Percentiles rank a stretch among this genome's conserved stretches.
These are phyloP conservation scores for Ophiostoma australiae DNA, from an alignment of 2,329 filamentous ascomycete species.

Conservation along the genomic window DNA sequence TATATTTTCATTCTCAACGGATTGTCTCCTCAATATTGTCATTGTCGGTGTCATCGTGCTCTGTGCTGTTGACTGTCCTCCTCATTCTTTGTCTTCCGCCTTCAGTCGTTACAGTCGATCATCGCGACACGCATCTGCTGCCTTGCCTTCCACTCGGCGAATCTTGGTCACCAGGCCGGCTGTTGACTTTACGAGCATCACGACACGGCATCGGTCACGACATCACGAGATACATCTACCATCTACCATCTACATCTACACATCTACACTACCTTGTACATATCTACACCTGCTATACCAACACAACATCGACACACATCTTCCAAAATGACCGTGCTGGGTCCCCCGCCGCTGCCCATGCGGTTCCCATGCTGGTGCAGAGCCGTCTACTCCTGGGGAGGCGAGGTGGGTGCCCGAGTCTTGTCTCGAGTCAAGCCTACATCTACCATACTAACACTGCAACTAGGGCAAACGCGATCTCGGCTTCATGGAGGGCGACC, in stretches of 20 bases:
- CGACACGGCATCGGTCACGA: neutral
- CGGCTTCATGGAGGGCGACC: constrained; percentile 93
- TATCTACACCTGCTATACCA: neutral
- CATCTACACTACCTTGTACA: neutral
- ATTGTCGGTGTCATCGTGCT: neutral
- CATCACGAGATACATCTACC: neutral
- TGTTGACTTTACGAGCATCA: neutral
- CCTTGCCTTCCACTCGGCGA: neutral
- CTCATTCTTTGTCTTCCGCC: neutral
- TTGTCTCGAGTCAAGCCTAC: neutral
- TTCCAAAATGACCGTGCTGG: constrained; percentile 22
- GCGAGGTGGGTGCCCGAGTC: constrained; percentile 54
- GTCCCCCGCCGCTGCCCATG: constrained; percentile 31
- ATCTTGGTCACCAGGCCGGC: neutral
- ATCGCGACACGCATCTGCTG: too few relatives aligned
- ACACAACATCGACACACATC: constrained; percentile 6
- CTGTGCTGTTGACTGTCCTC: neutral
- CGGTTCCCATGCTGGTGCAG: constrained; percentile 26
- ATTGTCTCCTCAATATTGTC: neutral
- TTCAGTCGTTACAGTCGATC: too few relatives aligned
- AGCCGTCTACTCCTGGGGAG: constrained; percentile 74
- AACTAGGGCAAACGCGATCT: constrained; percentile 79
- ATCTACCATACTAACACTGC: neutral
- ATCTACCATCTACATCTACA: neutral
- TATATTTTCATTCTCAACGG: neutral